These are phyloP conservation scores for Aspergillus arachidicola DNA, from an alignment of 2,329 filamentous ascomycete genomes.

Conservation along the genomic window DNA sequence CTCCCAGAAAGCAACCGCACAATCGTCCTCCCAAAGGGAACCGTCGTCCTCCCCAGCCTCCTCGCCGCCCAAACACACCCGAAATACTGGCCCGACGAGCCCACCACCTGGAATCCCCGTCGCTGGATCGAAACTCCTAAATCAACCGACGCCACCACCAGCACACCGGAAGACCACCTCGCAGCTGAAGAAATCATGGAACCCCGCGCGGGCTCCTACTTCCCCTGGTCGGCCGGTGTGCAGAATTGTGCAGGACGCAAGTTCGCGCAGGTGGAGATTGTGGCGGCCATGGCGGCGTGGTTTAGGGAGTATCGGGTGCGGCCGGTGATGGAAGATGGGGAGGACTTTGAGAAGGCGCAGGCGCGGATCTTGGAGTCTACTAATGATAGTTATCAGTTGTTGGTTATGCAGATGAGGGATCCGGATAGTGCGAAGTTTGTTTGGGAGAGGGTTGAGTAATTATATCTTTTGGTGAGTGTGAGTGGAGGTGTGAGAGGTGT, in stretches of 20 bases:
- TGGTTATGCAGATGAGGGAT: not conserved
- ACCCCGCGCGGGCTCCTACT: not conserved
- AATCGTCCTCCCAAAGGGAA: not conserved
- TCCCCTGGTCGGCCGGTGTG: not conserved
- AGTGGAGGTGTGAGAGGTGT: too few species aligned
- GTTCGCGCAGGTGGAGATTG: not conserved
- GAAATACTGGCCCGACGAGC: not conserved
- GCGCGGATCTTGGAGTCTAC: not conserved
- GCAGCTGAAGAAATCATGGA: not conserved
- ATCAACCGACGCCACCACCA: not conserved
- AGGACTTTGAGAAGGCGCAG: not conserved
- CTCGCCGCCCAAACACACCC: not conserved
- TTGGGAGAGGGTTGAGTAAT: not conserved
- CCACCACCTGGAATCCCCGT: not conserved
- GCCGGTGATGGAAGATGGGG: not conserved
- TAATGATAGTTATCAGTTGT: not conserved
- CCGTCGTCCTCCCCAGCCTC: not conserved
- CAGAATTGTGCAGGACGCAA: not conserved
- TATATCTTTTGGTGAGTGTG: too few species aligned
- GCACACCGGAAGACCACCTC: not conserved
- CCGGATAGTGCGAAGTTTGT: not conserved
- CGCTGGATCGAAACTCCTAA: not conserved
- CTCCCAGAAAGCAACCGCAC: not conserved
- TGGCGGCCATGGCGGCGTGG: not conserved
- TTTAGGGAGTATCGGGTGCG: not conserved